These are phyloP conservation scores for Gossypium trilobum DNA, from an alignment of 441 rosid species.

Conservation along the genomic window DNA sequence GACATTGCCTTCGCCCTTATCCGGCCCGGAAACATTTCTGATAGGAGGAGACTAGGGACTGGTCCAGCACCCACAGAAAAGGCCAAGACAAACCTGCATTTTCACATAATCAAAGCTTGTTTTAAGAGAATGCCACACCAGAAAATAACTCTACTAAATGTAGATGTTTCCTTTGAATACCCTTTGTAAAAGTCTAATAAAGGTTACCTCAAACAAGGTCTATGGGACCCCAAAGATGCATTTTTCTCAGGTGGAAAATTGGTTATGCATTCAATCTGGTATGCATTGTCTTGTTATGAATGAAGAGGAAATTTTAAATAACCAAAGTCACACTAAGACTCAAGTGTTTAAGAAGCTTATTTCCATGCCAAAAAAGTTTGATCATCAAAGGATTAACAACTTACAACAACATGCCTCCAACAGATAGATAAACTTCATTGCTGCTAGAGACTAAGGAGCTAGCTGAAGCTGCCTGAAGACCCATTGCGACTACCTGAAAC, in stretches of 20 bases:
- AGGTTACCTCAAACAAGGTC: neutral
- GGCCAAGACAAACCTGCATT: conserved; percentile 53
- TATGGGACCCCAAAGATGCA: neutral
- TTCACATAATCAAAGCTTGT: conserved; percentile 5
- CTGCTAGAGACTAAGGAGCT: conserved; percentile 23
- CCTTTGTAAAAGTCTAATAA: neutral
- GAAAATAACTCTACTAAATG: neutral
- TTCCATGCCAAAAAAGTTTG: neutral
- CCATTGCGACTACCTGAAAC: conserved; percentile 45
- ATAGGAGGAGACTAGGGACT: conserved; percentile 57
- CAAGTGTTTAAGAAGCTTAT: neutral
- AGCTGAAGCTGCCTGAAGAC: conserved; percentile 27
- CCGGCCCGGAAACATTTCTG: conserved; percentile 61
- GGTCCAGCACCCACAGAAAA: conserved; percentile 68
- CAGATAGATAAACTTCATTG: conserved; percentile 44
- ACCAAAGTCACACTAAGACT: neutral
- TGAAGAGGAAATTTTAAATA: neutral
- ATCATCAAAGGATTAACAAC: conserved; percentile 16
- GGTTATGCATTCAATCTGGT: neutral
- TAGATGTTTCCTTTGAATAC: conserved; percentile 12
- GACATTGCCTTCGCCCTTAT: conserved; percentile 71
- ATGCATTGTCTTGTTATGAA: neutral
- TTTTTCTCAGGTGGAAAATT: neutral
- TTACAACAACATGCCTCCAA: conserved; percentile 68
- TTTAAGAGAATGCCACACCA: neutral